Base-by-base conservation (phyloP, 1,284 basidiomycete genomes). In the Leccinum holopus region DNA sequence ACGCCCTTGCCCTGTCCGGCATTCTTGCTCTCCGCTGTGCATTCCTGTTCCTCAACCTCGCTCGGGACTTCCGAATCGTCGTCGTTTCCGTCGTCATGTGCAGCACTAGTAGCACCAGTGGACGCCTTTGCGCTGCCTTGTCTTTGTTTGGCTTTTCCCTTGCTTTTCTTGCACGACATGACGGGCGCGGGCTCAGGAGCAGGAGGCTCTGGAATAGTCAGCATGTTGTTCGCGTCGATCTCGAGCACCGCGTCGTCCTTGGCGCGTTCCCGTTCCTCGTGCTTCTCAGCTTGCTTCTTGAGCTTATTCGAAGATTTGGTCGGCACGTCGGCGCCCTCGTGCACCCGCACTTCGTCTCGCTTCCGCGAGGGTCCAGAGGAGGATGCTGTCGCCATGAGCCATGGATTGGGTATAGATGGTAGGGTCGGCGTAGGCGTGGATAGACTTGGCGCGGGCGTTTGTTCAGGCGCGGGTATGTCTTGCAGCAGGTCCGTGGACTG, bases 241-340 rank as follows among this genome's bases (percentile, higher is more conserved):
- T 95, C 93, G 18, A 97, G 85, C 5, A 77, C 74, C 0, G 90
- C 91, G 66, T 96, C 94, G 47, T 92, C 89, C 63, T 78, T 79
- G 1, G 81, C 83, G 63, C 82, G 84, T 63, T 79, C 82, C 63
- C 80, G 81, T 62, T 84, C 86, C 86, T 77, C 80, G 9, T 77
- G 75, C 68, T 87, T 87, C 67, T 75, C 77, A 41, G 73, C 76
- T 66, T 82, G 79, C 75, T 94, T 95, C 70, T 87, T 85, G 41
- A 95, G 79, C 68, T 85, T 85, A 71, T 86, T 84, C 64, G 87
- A 86, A 2, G 88, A 86, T 73, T 92, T 93, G 41, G 86, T 82
- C 32, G 79, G 75, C 1, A 79, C 72, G 6, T 78, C 80, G 64
- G 86, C 88, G 62, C 83, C 81, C 68, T 91, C 91, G 64, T 82